These are phyloP conservation scores for Neoboletus magnificus DNA, from an alignment of 768 basidiomycete genomes.

Conservation along the genomic window DNA sequence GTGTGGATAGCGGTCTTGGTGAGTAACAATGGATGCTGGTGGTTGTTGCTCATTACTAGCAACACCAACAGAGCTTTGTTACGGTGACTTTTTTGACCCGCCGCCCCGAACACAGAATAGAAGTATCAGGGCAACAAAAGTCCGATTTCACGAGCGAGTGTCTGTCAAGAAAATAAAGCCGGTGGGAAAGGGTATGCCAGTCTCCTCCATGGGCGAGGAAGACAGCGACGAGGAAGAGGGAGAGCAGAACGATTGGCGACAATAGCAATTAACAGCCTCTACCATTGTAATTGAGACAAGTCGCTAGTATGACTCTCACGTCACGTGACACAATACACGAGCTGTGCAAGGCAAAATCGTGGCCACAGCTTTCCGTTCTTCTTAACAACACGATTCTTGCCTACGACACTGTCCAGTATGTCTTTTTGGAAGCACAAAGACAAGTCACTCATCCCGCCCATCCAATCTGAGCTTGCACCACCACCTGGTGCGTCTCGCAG, in stretches of 20 bases:
- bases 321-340: slow-evolving; percentile 8
- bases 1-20: slow-evolving; percentile 42
- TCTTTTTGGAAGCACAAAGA: slow-evolving; percentile 61
- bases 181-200: slow-evolving; percentile 60
- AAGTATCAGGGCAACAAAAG: slow-evolving; percentile 38
- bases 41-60: not conserved
- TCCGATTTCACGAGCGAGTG: slow-evolving; percentile 81
- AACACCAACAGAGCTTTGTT: slow-evolving; percentile 52
- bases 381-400: not conserved
- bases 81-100: slow-evolving; percentile 79
- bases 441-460: slow-evolving; percentile 65
- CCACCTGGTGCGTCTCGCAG: slow-evolving; percentile 24
- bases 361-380: slow-evolving; percentile 4
- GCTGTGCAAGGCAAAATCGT: not conserved
- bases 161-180: slow-evolving; percentile 77
- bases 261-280: slow-evolving; percentile 30
- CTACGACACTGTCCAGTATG: slow-evolving; percentile 13
- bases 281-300: not conserved
- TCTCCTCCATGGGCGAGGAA: slow-evolving; percentile 38
- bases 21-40: slow-evolving; percentile 16
- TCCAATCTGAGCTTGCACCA: slow-evolving; percentile 36
- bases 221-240: slow-evolving; percentile 39
- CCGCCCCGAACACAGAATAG: slow-evolving; percentile 34
- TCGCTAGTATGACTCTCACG: not conserved
- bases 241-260: slow-evolving; percentile 36